Conservation (phyloP, 1,284 basidiomycete genomes). For the Moniliella sp. region DNA sequence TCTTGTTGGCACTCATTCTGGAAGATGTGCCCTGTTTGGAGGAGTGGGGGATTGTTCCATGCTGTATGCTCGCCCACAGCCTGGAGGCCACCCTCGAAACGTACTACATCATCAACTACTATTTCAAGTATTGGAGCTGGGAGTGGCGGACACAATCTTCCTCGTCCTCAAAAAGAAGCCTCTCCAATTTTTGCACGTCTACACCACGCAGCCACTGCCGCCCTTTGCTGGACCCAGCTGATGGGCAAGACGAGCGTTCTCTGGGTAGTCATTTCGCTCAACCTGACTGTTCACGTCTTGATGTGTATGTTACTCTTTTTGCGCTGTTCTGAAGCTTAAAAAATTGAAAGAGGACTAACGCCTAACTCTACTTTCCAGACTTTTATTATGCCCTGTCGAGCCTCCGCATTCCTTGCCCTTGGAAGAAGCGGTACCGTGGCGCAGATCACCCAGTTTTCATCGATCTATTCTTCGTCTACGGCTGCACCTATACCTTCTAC, state of each 20-base stretch:
- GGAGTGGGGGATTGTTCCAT: slow-evolving; percentile 33
- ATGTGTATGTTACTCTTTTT: slow-evolving; percentile 57
- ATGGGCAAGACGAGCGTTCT: slow-evolving; percentile 54
- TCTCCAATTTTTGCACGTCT: slow-evolving; percentile 84
- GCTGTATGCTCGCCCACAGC: slow-evolving; percentile 55
- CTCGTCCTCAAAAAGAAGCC: slow-evolving; percentile 96
- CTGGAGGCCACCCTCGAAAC: slow-evolving; percentile 45
- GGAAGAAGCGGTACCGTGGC: slow-evolving; percentile 93
- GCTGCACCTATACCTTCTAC: too few relatives aligned
- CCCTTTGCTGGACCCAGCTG: slow-evolving; percentile 79
- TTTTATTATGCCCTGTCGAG: slow-evolving; percentile 26
- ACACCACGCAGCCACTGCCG: slow-evolving; percentile 92
- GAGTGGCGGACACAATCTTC: slow-evolving; percentile 84
- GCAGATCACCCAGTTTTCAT: slow-evolving; percentile 49
- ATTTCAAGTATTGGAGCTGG: slow-evolving; percentile 36
- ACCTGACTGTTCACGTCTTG: slow-evolving; percentile 80
- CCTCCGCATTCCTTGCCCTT: slow-evolving; percentile 35
- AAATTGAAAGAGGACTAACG: too few relatives aligned
- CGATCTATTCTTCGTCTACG: slow-evolving; percentile 13
- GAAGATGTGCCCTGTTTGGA: slow-evolving; percentile 41
- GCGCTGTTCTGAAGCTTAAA: too few relatives aligned
- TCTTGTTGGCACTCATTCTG: slow-evolving; percentile 63
- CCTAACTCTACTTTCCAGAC: too few relatives aligned
- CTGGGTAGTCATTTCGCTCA: slow-evolving; percentile 83
- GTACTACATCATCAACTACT: slow-evolving; percentile 93